These are phyloP conservation scores for Aaosphaeria pasadenensis DNA, from an alignment of 2,329 filamentous ascomycete genomes.

Conservation along the genomic window DNA sequence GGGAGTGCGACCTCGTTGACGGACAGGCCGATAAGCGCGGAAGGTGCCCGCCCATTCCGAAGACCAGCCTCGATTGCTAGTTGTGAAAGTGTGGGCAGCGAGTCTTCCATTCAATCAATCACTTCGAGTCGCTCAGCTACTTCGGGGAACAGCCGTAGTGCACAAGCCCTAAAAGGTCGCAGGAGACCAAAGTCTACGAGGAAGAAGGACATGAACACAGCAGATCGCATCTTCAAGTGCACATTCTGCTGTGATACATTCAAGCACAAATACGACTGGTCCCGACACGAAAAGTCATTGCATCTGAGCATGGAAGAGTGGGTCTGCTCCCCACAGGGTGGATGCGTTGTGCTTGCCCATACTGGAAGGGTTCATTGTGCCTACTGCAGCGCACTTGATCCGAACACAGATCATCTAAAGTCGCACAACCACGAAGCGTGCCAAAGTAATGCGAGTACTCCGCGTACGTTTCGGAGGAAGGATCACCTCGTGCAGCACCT, in stretches of 20 bases:
- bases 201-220: slow-evolving; percentile 4
- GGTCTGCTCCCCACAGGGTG: slow-evolving; percentile 55
- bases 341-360: slow-evolving; percentile 41
- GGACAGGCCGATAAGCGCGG: background rate
- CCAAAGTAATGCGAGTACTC: slow-evolving; percentile 57
- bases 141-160: background rate
- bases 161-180: background rate
- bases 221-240: slow-evolving; percentile 21
- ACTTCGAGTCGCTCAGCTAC: background rate
- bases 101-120: background rate
- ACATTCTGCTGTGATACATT: slow-evolving; percentile 29
- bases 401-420: slow-evolving; percentile 53
- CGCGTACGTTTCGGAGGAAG: slow-evolving; percentile 59
- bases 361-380: background rate
- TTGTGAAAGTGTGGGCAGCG: background rate
- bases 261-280: slow-evolving; percentile 28
- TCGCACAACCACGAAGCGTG: slow-evolving; percentile 59
- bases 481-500: slow-evolving; percentile 60
- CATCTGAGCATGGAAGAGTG: slow-evolving; percentile 26
- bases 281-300: slow-evolving; percentile 24
- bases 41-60: background rate
- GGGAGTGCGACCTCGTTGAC: background rate
- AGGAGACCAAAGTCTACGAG: background rate
- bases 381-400: slow-evolving; percentile 54
- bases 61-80: background rate